These are phyloP conservation scores for Gossypium thurberi DNA, from an alignment of 345 rosid genomes.

Conservation along the genomic window DNA sequence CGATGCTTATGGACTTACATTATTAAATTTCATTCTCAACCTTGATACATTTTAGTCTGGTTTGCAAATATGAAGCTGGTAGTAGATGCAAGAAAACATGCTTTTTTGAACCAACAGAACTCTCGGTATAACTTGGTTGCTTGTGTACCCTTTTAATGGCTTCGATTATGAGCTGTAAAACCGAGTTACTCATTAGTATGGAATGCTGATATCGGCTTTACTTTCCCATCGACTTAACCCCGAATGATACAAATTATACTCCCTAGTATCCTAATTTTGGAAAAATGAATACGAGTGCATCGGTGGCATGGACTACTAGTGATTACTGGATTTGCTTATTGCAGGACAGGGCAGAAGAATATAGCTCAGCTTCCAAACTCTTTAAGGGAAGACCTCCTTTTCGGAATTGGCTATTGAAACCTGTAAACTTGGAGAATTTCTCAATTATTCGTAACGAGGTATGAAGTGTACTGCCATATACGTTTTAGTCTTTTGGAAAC, in stretches of 20 bases:
- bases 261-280: not conserved
- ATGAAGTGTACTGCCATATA: not conserved
- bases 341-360: constrained; percentile 58
- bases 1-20: not conserved
- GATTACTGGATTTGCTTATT: not conserved
- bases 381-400: constrained; percentile 39
- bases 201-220: not conserved
- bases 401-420: constrained; percentile 44
- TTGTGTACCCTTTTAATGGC: not conserved
- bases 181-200: not conserved
- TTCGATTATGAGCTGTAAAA: not conserved
- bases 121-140: not conserved
- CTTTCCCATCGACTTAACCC: not conserved
- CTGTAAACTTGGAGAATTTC: constrained; percentile 38
- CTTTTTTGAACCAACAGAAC: not conserved
- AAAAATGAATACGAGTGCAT: not conserved
- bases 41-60: not conserved
- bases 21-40: not conserved
- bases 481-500: not conserved
- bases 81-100: not conserved
- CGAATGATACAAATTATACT: not conserved
- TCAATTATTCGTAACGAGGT: constrained; percentile 15
- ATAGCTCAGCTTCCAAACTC: constrained; percentile 30
- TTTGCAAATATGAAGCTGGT: not conserved
- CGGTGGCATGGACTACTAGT: not conserved